Percentiles rank a stretch among this genome's conserved stretches.
Conservation (phyloP, 495 filamentous ascomycete genomes). For the Neurospora sp. region DNA sequence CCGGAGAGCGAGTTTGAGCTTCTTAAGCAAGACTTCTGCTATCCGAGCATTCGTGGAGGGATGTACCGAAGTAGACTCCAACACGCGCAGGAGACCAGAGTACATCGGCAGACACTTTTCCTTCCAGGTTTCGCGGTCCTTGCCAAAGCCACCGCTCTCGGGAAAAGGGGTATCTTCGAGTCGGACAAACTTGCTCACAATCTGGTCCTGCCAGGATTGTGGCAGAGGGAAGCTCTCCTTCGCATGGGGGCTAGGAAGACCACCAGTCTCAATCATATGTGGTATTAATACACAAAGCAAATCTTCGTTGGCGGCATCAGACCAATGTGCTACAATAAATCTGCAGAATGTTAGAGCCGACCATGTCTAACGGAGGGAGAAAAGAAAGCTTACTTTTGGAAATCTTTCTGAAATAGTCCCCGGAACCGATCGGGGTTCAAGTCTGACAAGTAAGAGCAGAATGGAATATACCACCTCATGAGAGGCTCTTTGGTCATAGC, state of each 20-base stretch:
- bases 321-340: conserved; percentile 68
- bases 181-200: conserved; percentile 52
- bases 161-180: conserved; percentile 46
- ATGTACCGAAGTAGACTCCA: conserved; percentile 38
- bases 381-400: conserved; percentile 51
- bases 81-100: conserved; percentile 39
- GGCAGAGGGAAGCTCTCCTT: conserved; percentile 52
- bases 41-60: conserved; percentile 45
- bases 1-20: conserved; percentile 46
- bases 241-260: conserved; percentile 33
- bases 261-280: conserved; percentile 49
- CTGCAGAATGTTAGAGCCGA: conserved; percentile 25
- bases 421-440: conserved; percentile 67
- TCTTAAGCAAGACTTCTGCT: conserved; percentile 44
- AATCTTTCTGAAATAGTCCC: conserved; percentile 63
- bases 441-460: conserved; percentile 70
- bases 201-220: conserved; percentile 58
- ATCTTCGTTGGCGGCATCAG: conserved; percentile 47
- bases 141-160: conserved; percentile 41
- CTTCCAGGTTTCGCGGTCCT: conserved; percentile 43
- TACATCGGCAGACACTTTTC: conserved; percentile 47
- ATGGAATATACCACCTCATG: conserved; percentile 64
- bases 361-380: not conserved
- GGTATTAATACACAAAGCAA: conserved; percentile 62
- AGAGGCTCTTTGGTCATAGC: conserved; percentile 52